Conservation (phyloP, 2,329 filamentous ascomycete species). For the Epichloe hybrida region DNA sequence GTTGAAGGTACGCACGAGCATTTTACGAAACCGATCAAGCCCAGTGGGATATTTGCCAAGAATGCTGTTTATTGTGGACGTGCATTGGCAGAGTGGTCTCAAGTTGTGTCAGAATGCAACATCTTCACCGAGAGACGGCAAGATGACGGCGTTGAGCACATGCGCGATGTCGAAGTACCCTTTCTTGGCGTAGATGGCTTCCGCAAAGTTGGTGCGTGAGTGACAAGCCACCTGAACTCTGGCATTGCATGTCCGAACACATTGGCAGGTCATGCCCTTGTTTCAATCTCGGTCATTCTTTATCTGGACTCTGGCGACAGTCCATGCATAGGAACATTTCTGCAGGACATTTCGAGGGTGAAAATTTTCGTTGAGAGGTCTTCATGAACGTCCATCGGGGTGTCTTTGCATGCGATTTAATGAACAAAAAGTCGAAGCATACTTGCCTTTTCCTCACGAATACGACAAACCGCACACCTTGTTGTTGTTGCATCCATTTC, state of each 20-base stretch:
- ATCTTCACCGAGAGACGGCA: conserved; percentile 66
- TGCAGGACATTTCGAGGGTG: neutral
- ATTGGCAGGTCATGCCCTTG: neutral
- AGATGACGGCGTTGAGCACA: conserved; percentile 54
- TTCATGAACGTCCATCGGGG: neutral
- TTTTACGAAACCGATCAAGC: conserved; percentile 31
- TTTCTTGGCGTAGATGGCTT: conserved; percentile 28
- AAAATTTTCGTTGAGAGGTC: neutral
- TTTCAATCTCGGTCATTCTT: neutral
- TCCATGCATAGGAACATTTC: neutral
- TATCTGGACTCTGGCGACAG: neutral
- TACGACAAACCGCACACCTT: neutral
- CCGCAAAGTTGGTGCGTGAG: conserved; percentile 10
- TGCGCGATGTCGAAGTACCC: conserved; percentile 51
- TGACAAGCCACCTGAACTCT: neutral
- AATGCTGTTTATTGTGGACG: conserved; percentile 53
- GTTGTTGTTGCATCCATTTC: neutral
- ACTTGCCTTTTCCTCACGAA: neutral
- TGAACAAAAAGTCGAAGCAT: neutral
- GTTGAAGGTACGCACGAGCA: conserved; percentile 14
- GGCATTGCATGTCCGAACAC: neutral
- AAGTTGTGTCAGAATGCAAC: conserved; percentile 66
- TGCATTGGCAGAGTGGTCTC: conserved; percentile 64
- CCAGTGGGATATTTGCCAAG: conserved; percentile 29
- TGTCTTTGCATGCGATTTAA: neutral